Evolutionary conservation across 192 early-diverging fungal genomes (phyloP).

Genomic region (Coemansia sp.): DNA sequence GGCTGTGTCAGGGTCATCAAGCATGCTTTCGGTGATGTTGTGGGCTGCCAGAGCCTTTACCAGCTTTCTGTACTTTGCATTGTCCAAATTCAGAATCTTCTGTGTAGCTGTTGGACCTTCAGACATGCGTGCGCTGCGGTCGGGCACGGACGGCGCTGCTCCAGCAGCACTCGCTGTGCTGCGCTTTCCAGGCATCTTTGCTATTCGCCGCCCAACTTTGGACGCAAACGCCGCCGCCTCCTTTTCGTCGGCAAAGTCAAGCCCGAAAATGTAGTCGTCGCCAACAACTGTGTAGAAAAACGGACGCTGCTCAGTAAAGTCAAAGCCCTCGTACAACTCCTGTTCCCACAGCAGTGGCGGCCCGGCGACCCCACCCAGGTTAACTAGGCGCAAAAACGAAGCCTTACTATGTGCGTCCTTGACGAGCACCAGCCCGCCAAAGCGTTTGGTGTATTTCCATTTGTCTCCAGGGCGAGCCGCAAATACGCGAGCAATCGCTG

Average conservation of each 20-base stretch:
- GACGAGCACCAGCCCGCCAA: conserved; percentile 71
- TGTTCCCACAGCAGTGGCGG: conserved; percentile 76
- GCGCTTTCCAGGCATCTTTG: conserved; percentile 22
- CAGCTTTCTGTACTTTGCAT: conserved; percentile 69
- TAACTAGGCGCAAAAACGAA: conserved; percentile 70
- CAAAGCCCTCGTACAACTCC: conserved; percentile 73
- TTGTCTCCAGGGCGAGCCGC: conserved; percentile 66
- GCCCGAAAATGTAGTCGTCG: conserved; percentile 66
- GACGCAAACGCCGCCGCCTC: conserved; percentile 66
- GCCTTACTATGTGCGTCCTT: conserved; percentile 63
- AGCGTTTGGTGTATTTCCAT: conserved; percentile 70
- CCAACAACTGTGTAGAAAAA: conserved; percentile 73
- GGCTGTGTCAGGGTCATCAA: conserved; percentile 65
- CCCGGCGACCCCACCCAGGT: conserved; percentile 55
- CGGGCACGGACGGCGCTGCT: conserved; percentile 4
- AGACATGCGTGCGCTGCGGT: conserved; percentile 1
- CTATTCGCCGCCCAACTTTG: conserved; percentile 53
- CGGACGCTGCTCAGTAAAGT: conserved; percentile 59
- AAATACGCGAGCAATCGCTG: conserved; percentile 74
- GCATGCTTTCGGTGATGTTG: conserved; percentile 63
- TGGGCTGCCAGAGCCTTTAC: conserved; percentile 67
- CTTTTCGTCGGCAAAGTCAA: conserved; percentile 69
- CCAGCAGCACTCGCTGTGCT: conserved; percentile 15
- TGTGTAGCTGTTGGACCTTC: conserved; percentile 58
- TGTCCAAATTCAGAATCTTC: conserved; percentile 65